Percentiles rank a stretch among this genome's conserved stretches.
Conservation (phyloP, 441 rosid species). For the Viola pubescens region DNA sequence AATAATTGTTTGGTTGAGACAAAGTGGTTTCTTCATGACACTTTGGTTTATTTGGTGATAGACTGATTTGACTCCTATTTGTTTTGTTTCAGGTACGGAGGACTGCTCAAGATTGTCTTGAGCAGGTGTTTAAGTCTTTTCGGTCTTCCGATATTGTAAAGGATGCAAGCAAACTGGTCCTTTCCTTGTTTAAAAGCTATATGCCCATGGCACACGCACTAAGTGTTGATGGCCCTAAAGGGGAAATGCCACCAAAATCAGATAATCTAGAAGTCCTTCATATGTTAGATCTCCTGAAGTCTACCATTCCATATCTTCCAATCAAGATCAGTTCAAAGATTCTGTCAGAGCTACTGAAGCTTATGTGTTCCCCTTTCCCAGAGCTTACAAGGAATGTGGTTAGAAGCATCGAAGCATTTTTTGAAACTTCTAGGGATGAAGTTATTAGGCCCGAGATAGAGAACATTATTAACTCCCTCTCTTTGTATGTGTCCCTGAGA, state of each 20-base stretch:
- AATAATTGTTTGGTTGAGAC: too few relatives aligned
- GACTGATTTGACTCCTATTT: neutral
- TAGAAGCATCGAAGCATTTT: slow-evolving; percentile 46
- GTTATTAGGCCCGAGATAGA: slow-evolving; percentile 39
- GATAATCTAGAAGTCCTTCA: slow-evolving; percentile 61
- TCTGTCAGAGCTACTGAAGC: slow-evolving; percentile 45
- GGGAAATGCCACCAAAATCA: slow-evolving; percentile 29
- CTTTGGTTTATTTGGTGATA: too few relatives aligned
- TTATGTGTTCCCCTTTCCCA: slow-evolving; percentile 46
- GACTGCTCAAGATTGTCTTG: slow-evolving; percentile 71
- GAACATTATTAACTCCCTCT: slow-evolving; percentile 41
- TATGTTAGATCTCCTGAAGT: slow-evolving; percentile 62
- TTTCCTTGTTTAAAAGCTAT: slow-evolving; percentile 36
- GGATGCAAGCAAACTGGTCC: slow-evolving; percentile 58
- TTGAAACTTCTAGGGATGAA: slow-evolving; percentile 38
- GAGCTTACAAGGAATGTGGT: slow-evolving; percentile 52
- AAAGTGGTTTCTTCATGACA: too few relatives aligned
- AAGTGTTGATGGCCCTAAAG: slow-evolving; percentile 40
- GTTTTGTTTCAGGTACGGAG: slow-evolving; percentile 54
- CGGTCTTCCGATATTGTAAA: slow-evolving; percentile 34
- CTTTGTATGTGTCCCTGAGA: slow-evolving; percentile 43
- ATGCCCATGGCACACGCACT: slow-evolving; percentile 34
- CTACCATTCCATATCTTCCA: slow-evolving; percentile 43
- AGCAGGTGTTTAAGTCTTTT: slow-evolving; percentile 48
- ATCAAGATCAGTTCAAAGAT: slow-evolving; percentile 37